These are phyloP conservation scores for Sporothrix variecibatus DNA, from an alignment of 2,329 filamentous ascomycete genomes.

Conservation along the genomic window DNA sequence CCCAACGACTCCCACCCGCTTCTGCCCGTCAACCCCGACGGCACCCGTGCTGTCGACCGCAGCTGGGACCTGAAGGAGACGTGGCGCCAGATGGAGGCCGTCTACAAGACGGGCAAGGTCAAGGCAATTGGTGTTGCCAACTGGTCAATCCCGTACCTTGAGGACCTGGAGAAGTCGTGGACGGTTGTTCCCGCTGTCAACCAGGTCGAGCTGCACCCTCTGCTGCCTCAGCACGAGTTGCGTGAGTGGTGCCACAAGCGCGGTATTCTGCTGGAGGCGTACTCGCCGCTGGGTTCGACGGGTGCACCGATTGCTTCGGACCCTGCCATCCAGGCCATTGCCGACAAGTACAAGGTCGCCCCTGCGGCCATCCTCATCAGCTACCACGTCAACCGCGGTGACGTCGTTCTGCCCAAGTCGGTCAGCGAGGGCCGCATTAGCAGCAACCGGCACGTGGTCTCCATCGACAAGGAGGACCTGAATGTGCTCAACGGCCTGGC, in stretches of 20 bases:
- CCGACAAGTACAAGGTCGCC: slow-evolving; percentile 57
- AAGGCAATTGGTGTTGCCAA: slow-evolving; percentile 62
- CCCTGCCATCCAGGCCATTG: slow-evolving; percentile 59
- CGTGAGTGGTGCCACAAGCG: slow-evolving; percentile 56
- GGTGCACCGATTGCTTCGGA: slow-evolving; percentile 55
- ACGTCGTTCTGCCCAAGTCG: slow-evolving; percentile 70
- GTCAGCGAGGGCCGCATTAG: slow-evolving; percentile 66
- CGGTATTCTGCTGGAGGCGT: slow-evolving; percentile 54
- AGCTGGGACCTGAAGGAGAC: slow-evolving; percentile 40
- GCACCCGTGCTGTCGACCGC: slow-evolving; percentile 21
- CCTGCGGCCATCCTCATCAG: slow-evolving; percentile 64
- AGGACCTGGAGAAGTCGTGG: slow-evolving; percentile 52
- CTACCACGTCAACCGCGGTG: slow-evolving; percentile 67
- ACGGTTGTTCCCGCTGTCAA: slow-evolving; percentile 53
- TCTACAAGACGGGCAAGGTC: slow-evolving; percentile 56
- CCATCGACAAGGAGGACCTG: slow-evolving; percentile 9
- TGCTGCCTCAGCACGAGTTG: slow-evolving; percentile 51
- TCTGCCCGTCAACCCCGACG: slow-evolving; percentile 24
- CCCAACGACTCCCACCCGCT: slow-evolving; percentile 23
- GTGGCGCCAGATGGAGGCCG: slow-evolving; percentile 62
- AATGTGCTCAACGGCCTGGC: slow-evolving; percentile 17
- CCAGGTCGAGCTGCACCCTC: slow-evolving; percentile 54
- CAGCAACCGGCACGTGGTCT: slow-evolving; percentile 56
- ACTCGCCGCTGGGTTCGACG: slow-evolving; percentile 41
- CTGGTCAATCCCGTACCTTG: slow-evolving; percentile 55